Percentiles rank a stretch among this genome's conserved stretches.
These are phyloP conservation scores for Kwoniella pini DNA, from an alignment of 768 basidiomycete species.

Conservation along the genomic window DNA sequence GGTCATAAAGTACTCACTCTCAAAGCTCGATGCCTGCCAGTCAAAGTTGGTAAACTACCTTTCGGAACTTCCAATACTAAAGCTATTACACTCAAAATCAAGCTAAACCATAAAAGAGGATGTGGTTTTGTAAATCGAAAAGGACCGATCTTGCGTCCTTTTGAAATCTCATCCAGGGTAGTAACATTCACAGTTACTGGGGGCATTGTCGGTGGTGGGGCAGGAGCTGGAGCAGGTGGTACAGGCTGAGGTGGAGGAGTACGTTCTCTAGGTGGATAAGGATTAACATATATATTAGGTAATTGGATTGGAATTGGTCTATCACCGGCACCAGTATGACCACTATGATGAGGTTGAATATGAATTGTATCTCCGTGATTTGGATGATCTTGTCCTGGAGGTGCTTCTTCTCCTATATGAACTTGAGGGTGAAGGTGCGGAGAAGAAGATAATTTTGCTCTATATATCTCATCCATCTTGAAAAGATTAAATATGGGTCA, in stretches of 20 bases:
- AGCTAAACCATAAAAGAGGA: slow-evolving; percentile 41
- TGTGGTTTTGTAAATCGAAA: slow-evolving; percentile 32
- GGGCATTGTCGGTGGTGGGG: slow-evolving; percentile 6
- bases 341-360: slow-evolving; percentile 18
- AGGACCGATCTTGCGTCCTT: slow-evolving; percentile 17
- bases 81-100: slow-evolving; percentile 35
- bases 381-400: neutral
- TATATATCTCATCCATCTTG: slow-evolving; percentile 32
- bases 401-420: slow-evolving; percentile 4
- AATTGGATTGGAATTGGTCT: slow-evolving; percentile 37
- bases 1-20: slow-evolving; percentile 32
- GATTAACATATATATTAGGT: slow-evolving; percentile 39
- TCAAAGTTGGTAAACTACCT: slow-evolving; percentile 42
- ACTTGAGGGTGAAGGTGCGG: slow-evolving; percentile 20
- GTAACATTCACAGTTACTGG: slow-evolving; percentile 16
- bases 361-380: slow-evolving; percentile 12
- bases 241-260: slow-evolving; percentile 11
- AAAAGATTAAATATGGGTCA: neutral
- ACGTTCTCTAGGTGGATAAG: slow-evolving; percentile 24
- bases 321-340: neutral
- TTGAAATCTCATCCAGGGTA: neutral
- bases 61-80: slow-evolving; percentile 44
- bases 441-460: slow-evolving; percentile 31
- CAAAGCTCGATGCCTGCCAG: slow-evolving; percentile 42
- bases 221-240: slow-evolving; percentile 3